Evolutionary conservation across 2,329 filamentous ascomycete genomes (phyloP).

Genomic region (Talaromyces sp.): DNA sequence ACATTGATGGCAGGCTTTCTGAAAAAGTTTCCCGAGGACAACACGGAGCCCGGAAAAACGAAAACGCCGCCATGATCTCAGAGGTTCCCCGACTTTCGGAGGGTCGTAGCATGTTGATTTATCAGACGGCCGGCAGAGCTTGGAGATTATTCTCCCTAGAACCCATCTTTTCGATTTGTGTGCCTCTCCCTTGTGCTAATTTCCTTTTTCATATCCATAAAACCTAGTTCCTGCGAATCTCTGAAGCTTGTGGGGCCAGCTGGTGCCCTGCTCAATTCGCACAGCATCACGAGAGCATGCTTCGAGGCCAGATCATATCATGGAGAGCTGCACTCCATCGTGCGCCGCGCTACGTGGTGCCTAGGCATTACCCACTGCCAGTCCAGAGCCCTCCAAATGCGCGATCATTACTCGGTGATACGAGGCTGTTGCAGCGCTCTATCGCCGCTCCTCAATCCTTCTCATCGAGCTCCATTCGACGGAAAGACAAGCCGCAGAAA

Average conservation of each 20-base stretch:
- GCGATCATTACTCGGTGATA: conserved; percentile 21
- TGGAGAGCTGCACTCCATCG: conserved; percentile 58
- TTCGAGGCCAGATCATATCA: conserved; percentile 59
- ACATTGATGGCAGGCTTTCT: conserved; percentile 18
- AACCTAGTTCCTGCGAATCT: conserved; percentile 12
- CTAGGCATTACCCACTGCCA: conserved; percentile 25
- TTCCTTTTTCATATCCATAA: neutral
- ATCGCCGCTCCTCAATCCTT: conserved; percentile 34
- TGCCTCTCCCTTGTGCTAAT: neutral
- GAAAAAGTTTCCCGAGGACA: conserved; percentile 26
- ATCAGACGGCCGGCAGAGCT: conserved; percentile 37
- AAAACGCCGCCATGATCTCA: conserved; percentile 21
- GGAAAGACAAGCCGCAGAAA: conserved; percentile 53
- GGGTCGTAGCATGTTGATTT: conserved; percentile 8
- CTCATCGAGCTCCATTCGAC: conserved; percentile 42
- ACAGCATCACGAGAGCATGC: conserved; percentile 46
- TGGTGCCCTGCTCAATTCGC: conserved; percentile 10
- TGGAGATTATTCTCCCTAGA: conserved; percentile 31
- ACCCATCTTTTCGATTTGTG: neutral
- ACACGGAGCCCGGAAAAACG: conserved; percentile 20
- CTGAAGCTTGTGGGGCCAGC: conserved; percentile 10
- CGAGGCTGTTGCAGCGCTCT: conserved; percentile 19
- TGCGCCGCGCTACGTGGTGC: conserved; percentile 37
- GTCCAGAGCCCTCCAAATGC: conserved; percentile 27
- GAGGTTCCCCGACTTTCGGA: conserved; percentile 13